A percentile compares a stretch with the other conserved stretches of the same genome.
These are phyloP conservation scores for Exobasidium cylindrosporum DNA, from an alignment of 1,284 basidiomycete genomes.

Conservation along the genomic window DNA sequence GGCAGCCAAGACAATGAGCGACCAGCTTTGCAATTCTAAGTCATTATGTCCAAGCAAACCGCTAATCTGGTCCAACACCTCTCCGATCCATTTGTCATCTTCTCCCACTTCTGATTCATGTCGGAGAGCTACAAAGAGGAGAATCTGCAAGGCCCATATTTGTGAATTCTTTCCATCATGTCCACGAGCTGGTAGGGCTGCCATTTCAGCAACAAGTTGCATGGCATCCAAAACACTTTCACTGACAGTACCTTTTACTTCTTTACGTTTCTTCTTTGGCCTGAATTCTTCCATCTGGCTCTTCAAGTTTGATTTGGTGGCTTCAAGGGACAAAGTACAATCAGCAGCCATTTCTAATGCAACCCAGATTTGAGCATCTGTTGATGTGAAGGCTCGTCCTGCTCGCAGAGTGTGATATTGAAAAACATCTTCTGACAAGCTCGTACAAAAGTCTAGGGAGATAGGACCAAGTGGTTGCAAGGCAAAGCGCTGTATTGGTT, in stretches of 20 bases:
- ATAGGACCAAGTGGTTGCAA: background rate
- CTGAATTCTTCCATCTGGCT: conserved; percentile 46
- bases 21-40: background rate
- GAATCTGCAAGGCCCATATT: conserved; percentile 67
- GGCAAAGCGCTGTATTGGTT: conserved; percentile 16
- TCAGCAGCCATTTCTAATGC: conserved; percentile 80
- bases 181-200: background rate
- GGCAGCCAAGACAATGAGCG: background rate
- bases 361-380: conserved; percentile 75
- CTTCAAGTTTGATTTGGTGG: conserved; percentile 48
- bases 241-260: background rate
- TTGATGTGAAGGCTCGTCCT: conserved; percentile 69
- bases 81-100: background rate
- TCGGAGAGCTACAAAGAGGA: conserved; percentile 78
- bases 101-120: conserved; percentile 62
- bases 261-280: background rate
- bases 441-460: background rate
- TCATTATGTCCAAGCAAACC: background rate
- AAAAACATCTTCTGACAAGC: conserved; percentile 59
- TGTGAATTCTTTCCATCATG: conserved; percentile 31
- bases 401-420: conserved; percentile 65
- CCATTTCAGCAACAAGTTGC: background rate
- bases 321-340: background rate
- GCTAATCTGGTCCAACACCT: background rate
- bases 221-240: background rate